Evolutionary conservation across 108 stramenopile genomes (phyloP).

Genomic region (Schizochytrium sp.): DNA sequence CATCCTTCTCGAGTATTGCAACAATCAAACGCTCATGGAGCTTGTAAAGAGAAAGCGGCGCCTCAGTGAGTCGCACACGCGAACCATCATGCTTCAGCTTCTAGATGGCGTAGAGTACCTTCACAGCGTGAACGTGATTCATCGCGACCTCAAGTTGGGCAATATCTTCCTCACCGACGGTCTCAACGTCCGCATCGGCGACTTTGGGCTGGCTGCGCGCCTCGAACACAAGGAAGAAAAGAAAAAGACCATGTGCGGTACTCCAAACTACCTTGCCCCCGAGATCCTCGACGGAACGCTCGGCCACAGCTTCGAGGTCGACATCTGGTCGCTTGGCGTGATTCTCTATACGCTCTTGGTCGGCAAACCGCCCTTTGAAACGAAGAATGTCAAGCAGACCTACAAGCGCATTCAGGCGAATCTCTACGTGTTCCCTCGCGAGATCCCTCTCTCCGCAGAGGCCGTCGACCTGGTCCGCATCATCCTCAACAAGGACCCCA

Average conservation of each 20-base stretch:
- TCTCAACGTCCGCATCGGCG: slow-evolving; percentile 54
- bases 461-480: slow-evolving; percentile 72
- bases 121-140: slow-evolving; percentile 79
- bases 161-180: slow-evolving; percentile 83
- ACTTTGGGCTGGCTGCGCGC: slow-evolving; percentile 89
- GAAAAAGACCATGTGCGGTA: slow-evolving; percentile 93
- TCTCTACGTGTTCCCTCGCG: slow-evolving; percentile 75
- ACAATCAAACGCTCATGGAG: slow-evolving; percentile 60
- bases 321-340: slow-evolving; percentile 95
- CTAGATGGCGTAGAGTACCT: slow-evolving; percentile 79
- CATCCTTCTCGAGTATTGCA: slow-evolving; percentile 92
- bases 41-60: not conserved
- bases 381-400: slow-evolving; percentile 93
- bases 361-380: slow-evolving; percentile 93
- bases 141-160: slow-evolving; percentile 96
- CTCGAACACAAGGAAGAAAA: slow-evolving; percentile 71
- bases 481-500: slow-evolving; percentile 80
- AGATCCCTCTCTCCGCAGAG: slow-evolving; percentile 59
- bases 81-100: slow-evolving; percentile 66
- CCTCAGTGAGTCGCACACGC: slow-evolving; percentile 75
- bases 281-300: slow-evolving; percentile 75
- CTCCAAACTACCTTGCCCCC: slow-evolving; percentile 99
- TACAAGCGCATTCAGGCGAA: slow-evolving; percentile 89
- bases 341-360: slow-evolving; percentile 90
- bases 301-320: slow-evolving; percentile 57